Percentiles rank a stretch among this genome's conserved stretches.
phyloP scores from a whole-genome alignment of 164 flowering plant species.

The Vitis amurensis region DNA sequence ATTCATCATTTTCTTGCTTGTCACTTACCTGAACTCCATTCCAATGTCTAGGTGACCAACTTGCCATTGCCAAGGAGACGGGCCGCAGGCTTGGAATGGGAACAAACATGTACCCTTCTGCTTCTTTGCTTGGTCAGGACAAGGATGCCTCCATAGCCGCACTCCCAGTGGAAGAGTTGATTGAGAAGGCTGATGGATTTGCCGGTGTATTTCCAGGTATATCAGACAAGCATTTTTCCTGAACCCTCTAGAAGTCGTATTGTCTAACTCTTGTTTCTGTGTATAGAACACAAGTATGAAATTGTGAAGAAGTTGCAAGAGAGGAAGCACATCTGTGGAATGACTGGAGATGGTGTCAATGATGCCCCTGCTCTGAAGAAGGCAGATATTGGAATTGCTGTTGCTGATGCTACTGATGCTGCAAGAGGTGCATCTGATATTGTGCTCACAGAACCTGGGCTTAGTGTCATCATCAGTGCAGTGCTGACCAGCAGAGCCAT shows the following conservation, averaged over 20 bases:
- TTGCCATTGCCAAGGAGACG: conserved; percentile 78
- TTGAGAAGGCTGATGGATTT: conserved; percentile 80
- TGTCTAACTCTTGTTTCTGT: not conserved
- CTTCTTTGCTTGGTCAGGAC: conserved; percentile 63
- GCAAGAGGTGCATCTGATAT: conserved; percentile 96
- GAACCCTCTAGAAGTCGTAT: not conserved
- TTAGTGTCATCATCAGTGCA: conserved; percentile 95
- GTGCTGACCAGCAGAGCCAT: conserved; percentile 96
- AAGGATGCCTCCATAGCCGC: conserved; percentile 59
- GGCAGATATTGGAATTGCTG: conserved; percentile 83
- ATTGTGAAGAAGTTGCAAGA: conserved; percentile 81
- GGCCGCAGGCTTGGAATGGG: conserved; percentile 83
- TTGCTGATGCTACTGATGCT: conserved; percentile 93
- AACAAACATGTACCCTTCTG: conserved; percentile 77
- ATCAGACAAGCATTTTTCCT: not conserved
- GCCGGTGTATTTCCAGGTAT: conserved; percentile 83
- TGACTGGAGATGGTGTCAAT: conserved; percentile 86
- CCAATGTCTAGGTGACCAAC: conserved; percentile 63
- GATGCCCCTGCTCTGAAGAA: conserved; percentile 82
- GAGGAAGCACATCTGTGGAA: conserved; percentile 77
- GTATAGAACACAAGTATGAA: conserved; percentile 70
- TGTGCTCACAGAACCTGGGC: conserved; percentile 94
- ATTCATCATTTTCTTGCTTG: not conserved
- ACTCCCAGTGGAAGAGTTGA: conserved; percentile 69
- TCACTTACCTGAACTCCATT: not conserved